Conservation (phyloP, 345 rosid species). For the Corymbia maculata region DNA sequence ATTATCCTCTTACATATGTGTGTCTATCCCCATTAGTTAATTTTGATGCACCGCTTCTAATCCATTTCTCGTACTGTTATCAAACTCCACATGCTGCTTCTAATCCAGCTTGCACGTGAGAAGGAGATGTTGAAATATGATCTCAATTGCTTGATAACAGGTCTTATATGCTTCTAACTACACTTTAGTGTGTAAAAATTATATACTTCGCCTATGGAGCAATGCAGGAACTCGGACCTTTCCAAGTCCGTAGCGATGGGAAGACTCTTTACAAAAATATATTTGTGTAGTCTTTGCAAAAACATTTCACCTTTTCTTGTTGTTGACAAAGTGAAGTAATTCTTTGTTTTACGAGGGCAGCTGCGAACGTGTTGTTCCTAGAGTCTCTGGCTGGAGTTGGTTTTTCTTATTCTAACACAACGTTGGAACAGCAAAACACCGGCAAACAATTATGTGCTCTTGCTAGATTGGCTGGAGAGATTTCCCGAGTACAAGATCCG, state of each 20-base stretch:
- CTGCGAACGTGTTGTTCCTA: conserved; percentile 47
- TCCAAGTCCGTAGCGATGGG: conserved; percentile 30
- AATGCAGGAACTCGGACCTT: conserved; percentile 38
- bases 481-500: conserved; percentile 71
- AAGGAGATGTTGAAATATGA: too few relatives aligned
- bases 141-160: too few relatives aligned
- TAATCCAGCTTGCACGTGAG: too few relatives aligned
- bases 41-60: too few relatives aligned
- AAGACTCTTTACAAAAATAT: conserved; percentile 20
- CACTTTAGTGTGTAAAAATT: too few relatives aligned
- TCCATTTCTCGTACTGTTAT: too few relatives aligned
- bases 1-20: too few relatives aligned
- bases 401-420: conserved; percentile 64
- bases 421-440: conserved; percentile 52
- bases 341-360: neutral
- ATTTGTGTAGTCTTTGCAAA: neutral
- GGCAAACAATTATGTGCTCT: conserved; percentile 42
- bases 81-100: too few relatives aligned
- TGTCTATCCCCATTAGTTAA: too few relatives aligned
- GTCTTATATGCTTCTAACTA: too few relatives aligned
- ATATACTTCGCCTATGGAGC: conserved; percentile 28
- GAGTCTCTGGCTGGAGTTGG: conserved; percentile 89
- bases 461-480: conserved; percentile 71
- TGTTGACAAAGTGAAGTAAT: neutral
- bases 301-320: neutral